phyloP scores from a whole-genome alignment of 2,329 filamentous ascomycete species.

The Curvularia sp. region DNA sequence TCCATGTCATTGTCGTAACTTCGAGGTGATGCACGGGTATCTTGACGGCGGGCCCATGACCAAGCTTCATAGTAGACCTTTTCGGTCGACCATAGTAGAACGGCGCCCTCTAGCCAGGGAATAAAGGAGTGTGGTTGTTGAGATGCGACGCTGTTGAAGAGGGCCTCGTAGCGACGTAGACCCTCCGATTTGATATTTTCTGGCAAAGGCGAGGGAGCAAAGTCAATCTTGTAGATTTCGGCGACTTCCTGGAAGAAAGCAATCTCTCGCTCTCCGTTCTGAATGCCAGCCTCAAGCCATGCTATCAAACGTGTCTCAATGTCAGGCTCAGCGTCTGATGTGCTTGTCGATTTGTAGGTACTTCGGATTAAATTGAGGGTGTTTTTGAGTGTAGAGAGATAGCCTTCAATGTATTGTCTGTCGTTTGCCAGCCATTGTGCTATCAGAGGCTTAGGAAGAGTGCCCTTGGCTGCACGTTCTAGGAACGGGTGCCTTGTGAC shows the following conservation, averaged over 20 bases:
- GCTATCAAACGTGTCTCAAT: constrained; percentile 35
- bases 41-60: constrained; percentile 41
- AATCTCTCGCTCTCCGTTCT: constrained; percentile 44
- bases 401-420: constrained; percentile 43
- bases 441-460: constrained; percentile 40
- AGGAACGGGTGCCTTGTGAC: constrained; percentile 44
- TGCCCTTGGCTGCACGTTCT: constrained; percentile 38
- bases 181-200: constrained; percentile 34
- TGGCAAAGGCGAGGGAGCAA: constrained; percentile 21
- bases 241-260: constrained; percentile 44
- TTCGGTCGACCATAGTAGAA: constrained; percentile 45
- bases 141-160: constrained; percentile 28
- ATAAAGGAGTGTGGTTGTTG: constrained; percentile 25
- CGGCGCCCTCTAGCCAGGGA: constrained; percentile 45
- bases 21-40: constrained; percentile 25
- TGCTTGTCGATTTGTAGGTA: constrained; percentile 19
- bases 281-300: constrained; percentile 42
- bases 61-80: constrained; percentile 47
- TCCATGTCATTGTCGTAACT: constrained; percentile 61
- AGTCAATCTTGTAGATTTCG: constrained; percentile 34
- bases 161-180: constrained; percentile 39
- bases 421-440: constrained; percentile 47
- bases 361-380: constrained; percentile 31
- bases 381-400: constrained; percentile 36
- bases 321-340: constrained; percentile 22